Evolutionary conservation across 2,329 filamentous ascomycete species (phyloP), one percentile per base, ranked within the genome.

Genomic region (Ascochyta lentis): DNA sequence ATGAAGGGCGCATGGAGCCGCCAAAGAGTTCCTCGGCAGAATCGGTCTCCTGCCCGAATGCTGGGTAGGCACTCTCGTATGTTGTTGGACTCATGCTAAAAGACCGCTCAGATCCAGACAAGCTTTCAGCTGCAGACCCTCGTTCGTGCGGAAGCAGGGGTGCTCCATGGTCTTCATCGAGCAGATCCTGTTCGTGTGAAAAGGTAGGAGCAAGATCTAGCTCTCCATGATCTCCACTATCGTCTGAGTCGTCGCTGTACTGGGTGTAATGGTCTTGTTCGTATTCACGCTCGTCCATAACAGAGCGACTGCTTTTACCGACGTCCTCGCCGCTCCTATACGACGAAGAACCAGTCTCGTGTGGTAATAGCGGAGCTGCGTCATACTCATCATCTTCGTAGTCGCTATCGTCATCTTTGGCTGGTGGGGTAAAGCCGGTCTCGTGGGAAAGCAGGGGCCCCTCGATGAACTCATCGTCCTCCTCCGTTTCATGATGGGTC

Each of bases 341-440:
- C 29, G 55, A 49, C 44, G 69, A 43, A 51, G 60, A 58, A 4
- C 56, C 58, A 49, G 71, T 70, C 58, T 79, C 76, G 35, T 79
- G 76, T 22, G 69, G 67, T 39, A 78, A 61, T 1, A 77, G 66
- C 19, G 75, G 77, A 19, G 66, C 61, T 8, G 64, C 54, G 24
- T 70, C 65, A 15, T 65, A 60, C 22, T 71, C 68, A 34, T 69
- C 65, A 9, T 63, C 54, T 3, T 63, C 61, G 27, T 65, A 50
- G 43, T 57, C 54, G 12, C 43, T 38, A 16, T 45, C 26, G 3
- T 43, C 38, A 37, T 38, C 26, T 26, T 41, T 53, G 3, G 45
- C 8, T 6, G 29, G 16, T 16, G 23, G 16, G 7, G 40, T 47
- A 7, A 55, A 52, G 27, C 44, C 52, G 10, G 55, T 59, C 42